These are phyloP conservation scores for Russula sp. DNA, from an alignment of 768 basidiomycete genomes.

Conservation along the genomic window DNA sequence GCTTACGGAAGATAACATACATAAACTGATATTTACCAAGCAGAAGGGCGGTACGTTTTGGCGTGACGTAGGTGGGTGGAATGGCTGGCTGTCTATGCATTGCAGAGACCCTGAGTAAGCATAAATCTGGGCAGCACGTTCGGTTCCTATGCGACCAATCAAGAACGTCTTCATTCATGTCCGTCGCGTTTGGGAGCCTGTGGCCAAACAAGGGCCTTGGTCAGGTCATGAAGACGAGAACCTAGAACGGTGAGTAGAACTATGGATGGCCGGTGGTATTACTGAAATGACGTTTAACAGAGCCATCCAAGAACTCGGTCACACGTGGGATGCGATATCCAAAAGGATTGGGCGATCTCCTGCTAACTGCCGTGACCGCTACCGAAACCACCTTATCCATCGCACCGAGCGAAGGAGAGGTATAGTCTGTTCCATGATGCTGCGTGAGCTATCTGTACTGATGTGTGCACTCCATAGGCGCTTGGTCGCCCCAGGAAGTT, in stretches of 20 bases:
- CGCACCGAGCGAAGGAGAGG: not conserved
- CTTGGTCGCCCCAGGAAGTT: constrained; percentile 3
- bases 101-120: not conserved
- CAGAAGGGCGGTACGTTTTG: constrained; percentile 9
- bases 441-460: not conserved
- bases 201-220: constrained; percentile 4
- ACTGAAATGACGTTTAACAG: not conserved
- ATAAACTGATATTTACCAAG: not conserved
- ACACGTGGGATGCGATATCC: constrained; percentile 5
- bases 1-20: not conserved
- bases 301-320: constrained; percentile 7
- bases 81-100: not conserved
- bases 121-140: constrained; percentile 1
- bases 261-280: not conserved
- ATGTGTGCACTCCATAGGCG: not conserved
- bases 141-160: constrained; percentile 11
- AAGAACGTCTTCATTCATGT: constrained; percentile 12
- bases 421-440: not conserved
- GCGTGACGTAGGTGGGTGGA: constrained; percentile 2
- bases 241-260: constrained; percentile 1
- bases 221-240: not conserved
- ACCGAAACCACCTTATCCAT: constrained; percentile 7
- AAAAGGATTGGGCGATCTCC: not conserved
- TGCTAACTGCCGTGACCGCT: constrained; percentile 9
- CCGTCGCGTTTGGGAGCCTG: constrained; percentile 12